Percentiles rank a stretch among this genome's conserved stretches.
Evolutionary conservation across 78 protist genomes (phyloP).

Genomic region (Dictyostelium brefeldianum): DNA sequence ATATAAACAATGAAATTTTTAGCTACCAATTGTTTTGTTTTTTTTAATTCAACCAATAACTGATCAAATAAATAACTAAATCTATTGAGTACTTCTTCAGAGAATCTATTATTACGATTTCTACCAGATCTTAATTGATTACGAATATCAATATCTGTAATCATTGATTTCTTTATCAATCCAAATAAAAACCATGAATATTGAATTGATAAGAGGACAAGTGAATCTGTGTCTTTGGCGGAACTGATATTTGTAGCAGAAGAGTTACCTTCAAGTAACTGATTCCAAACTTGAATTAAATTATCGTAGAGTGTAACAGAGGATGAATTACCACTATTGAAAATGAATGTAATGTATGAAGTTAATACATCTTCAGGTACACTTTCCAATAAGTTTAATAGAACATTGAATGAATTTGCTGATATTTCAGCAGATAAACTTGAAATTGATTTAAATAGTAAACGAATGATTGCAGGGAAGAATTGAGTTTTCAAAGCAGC

Average conservation of each 20-base stretch:
- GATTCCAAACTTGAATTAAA: conserved; percentile 61
- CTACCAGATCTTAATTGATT: conserved; percentile 23
- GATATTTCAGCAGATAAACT: not conserved
- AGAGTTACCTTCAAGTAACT: conserved; percentile 6
- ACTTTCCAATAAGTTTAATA: conserved; percentile 9
- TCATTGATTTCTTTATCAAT: conserved; percentile 75
- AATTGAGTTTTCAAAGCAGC: conserved; percentile 7
- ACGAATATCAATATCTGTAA: conserved; percentile 34
- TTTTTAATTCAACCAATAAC: conserved; percentile 20
- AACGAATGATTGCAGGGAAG: conserved; percentile 56
- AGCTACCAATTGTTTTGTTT: conserved; percentile 22
- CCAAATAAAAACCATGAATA: conserved; percentile 82
- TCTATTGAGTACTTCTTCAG: conserved; percentile 18
- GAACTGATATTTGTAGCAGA: not conserved
- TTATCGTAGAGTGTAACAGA: conserved; percentile 1
- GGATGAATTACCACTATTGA: not conserved
- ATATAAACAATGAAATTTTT: conserved; percentile 33
- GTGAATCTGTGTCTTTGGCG: not conserved
- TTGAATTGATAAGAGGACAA: conserved; percentile 23
- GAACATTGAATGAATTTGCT: conserved; percentile 15
- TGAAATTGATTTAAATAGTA: conserved; percentile 32
- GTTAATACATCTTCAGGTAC: conserved; percentile 38
- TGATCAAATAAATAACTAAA: conserved; percentile 37
- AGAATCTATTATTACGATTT: conserved; percentile 42
- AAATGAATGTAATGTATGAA: not conserved